phyloP scores from a whole-genome alignment of 164 flowering plant genomes.

The Dillenia suffruticosa region DNA sequence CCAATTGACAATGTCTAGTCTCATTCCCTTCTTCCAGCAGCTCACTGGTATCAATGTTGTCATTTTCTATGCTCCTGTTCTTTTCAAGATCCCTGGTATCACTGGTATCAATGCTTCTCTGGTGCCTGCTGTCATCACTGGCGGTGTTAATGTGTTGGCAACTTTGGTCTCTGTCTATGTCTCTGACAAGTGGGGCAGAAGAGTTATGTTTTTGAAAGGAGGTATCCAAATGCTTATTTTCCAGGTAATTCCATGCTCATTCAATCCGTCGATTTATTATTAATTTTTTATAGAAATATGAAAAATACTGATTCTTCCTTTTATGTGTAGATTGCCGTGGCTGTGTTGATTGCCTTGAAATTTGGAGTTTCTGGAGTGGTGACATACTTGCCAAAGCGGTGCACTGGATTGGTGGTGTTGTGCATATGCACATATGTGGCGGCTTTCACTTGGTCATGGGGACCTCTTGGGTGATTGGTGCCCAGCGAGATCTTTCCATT shows the following conservation, averaged over 20 bases:
- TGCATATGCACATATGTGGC: conserved; percentile 13
- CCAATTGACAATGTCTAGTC: too few relatives aligned
- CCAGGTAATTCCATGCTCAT: conserved; percentile 5
- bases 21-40: too few relatives aligned
- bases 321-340: conserved; percentile 5
- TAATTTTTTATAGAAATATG: not conserved
- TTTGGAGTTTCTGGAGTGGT: conserved; percentile 10
- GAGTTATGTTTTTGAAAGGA: conserved; percentile 10
- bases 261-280: too few relatives aligned
- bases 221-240: conserved; percentile 16
- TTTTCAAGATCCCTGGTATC: too few relatives aligned
- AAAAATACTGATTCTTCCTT: not conserved
- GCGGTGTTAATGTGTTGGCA: conserved; percentile 9
- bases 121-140: conserved; percentile 15
- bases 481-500: too few relatives aligned
- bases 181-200: conserved; percentile 13
- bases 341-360: conserved; percentile 1
- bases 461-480: conserved; percentile 2
- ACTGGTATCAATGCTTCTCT: not conserved
- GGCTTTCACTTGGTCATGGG: conserved; percentile 19
- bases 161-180: conserved; percentile 7
- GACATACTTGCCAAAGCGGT: not conserved
- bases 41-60: too few relatives aligned
- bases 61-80: too few relatives aligned
- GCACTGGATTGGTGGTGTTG: conserved; percentile 3